phyloP scores from a whole-genome alignment of 305 asterid species.

The Salvia sclarea region DNA sequence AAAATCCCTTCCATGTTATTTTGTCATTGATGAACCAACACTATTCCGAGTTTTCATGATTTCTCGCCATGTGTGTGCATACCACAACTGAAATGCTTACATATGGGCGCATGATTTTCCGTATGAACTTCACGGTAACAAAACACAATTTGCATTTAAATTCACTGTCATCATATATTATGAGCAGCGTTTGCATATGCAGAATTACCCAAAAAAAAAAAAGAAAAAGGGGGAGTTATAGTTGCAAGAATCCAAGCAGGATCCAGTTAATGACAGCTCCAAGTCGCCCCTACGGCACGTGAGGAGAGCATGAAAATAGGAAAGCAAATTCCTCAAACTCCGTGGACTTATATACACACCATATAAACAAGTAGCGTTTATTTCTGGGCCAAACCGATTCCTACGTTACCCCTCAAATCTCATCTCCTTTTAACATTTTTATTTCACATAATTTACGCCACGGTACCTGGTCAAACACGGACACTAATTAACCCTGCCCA shows the following conservation, averaged over 20 bases:
- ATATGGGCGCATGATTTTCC: not conserved
- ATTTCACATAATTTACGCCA: not conserved
- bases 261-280: slow-evolving; percentile 27
- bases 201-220: not conserved
- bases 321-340: slow-evolving; percentile 59
- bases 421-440: not conserved
- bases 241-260: slow-evolving; percentile 10
- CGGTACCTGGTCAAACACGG: slow-evolving; percentile 51
- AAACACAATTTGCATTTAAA: not conserved
- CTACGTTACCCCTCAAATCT: slow-evolving; percentile 33
- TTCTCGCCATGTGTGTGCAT: not conserved
- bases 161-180: too few relatives aligned
- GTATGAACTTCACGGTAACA: not conserved
- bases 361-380: not conserved
- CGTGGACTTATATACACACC: slow-evolving; percentile 35
- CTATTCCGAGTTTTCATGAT: not conserved
- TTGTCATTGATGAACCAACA: not conserved
- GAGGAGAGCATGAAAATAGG: slow-evolving; percentile 38
- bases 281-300: slow-evolving; percentile 36
- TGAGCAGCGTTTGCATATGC: not conserved
- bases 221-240: not conserved
- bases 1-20: not conserved
- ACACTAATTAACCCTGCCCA: slow-evolving; percentile 31
- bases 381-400: slow-evolving; percentile 44
- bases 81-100: not conserved